Evolutionary conservation across 2,329 filamentous ascomycete genomes (phyloP), one percentile per base, ranked within the genome.

Genomic region (Colletotrichum liriopes): DNA sequence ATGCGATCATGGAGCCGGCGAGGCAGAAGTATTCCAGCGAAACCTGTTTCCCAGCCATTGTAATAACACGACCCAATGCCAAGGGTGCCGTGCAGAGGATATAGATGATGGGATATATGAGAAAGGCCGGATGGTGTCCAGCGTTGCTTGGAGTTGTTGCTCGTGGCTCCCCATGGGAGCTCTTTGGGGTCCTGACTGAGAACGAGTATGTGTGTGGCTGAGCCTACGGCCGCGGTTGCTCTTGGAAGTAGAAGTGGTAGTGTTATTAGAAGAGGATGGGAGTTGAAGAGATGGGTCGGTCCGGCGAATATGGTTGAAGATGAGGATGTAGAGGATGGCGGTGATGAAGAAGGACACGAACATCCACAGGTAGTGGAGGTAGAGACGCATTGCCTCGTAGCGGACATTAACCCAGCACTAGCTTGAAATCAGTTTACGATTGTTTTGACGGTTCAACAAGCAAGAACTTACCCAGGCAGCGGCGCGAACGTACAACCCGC

Each of bases 291-390:
- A 65, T 76, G 79, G 67, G 59, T 75, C 73, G 32, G 75, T 76
- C 61, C 74, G 73, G 55, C 83, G 82, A 18, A 84, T 79, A 52
- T 80, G 81, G 61, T 83, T 71, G 76, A 84, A 85, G 67, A 86
- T 84, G 65, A 81, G 74, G 14, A 79, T 67, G 75, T 86, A 86
- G 1, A 86, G 75, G 20, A 78, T 61, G 0, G 78, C 79, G 0
- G 84, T 86, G 23, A 80, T 74, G 2, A 75, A 78, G 5, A 86
- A 78, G 23, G 79, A 77, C 29, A 84, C 75, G 73, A 85, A 91
- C 67, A 92, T 90, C 86, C 89, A 92, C 67, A 92, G 81, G 76
- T 92, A 92, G 76, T 92, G 90, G 1, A 89, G 84, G 79, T 86
- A 86, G 0, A 93, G 83, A 63, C 90, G 88, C 43, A 90, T 82